phyloP scores from a whole-genome alignment of 768 basidiomycete species.

The Termitomyces sp. region DNA sequence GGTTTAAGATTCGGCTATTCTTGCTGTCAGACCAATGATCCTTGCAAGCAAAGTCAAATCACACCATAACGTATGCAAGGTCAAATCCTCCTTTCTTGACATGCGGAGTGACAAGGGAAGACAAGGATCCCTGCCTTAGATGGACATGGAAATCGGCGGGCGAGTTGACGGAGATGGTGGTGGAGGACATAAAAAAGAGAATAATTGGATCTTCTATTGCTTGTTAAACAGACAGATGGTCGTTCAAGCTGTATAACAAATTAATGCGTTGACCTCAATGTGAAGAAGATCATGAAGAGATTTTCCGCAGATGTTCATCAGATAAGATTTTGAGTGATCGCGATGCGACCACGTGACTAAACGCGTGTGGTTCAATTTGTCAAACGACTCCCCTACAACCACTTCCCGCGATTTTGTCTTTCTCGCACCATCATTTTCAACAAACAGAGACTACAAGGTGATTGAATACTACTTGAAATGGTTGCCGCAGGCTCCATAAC shows the following conservation, averaged over 20 bases:
- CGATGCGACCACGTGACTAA: constrained; percentile 24
- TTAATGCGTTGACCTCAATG: background rate
- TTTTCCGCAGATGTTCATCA: background rate
- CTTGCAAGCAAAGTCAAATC: constrained; percentile 8
- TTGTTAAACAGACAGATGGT: background rate
- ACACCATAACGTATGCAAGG: constrained; percentile 95
- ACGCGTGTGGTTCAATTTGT: constrained; percentile 20
- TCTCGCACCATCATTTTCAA: background rate
- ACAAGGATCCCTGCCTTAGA: constrained; percentile 82
- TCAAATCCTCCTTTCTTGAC: constrained; percentile 85
- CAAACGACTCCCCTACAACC: constrained; percentile 8
- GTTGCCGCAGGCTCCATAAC: constrained; percentile 84
- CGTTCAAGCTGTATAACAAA: background rate
- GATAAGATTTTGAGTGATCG: constrained; percentile 1
- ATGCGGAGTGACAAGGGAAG: constrained; percentile 83
- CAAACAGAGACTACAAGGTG: background rate
- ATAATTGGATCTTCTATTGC: background rate
- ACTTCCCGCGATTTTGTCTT: constrained; percentile 1
- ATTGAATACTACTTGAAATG: constrained; percentile 35
- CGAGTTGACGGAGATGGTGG: constrained; percentile 40
- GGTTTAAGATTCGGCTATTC: constrained; percentile 86
- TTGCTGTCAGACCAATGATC: constrained; percentile 7
- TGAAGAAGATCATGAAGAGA: background rate
- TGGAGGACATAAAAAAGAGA: constrained; percentile 21
- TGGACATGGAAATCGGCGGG: constrained; percentile 97